Evolutionary conservation across 345 rosid genomes (phyloP), one percentile per base, ranked within the genome.

Genomic region (Bruguiera sexangula): DNA sequence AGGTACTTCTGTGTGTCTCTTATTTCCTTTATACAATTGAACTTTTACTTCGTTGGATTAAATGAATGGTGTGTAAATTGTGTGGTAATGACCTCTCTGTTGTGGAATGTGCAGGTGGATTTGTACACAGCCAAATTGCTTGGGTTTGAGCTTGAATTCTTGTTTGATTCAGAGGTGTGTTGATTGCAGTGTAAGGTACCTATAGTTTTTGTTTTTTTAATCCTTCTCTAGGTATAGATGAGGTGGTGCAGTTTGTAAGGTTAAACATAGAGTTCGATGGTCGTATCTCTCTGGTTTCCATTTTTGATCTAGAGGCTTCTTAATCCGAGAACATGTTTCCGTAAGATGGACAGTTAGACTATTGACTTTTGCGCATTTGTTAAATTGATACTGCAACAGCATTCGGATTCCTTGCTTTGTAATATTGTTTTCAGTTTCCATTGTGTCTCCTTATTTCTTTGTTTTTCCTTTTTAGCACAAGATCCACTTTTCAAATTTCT

Each of bases 51-150:
- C 30, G 48, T 11, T 16, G 54, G 36, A 24, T 22, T 56, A 30
- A 36, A 48, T 59, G 68, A 22, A 73, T 56, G 69, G 50, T 60
- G 69, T 68, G 7, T 51, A 66, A 66, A 68, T 50, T 52, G 36
- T 43, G 50, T 61, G 66, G 54, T 66, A 61, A 63, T 76, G 70
- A 16, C 27, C 64, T 46, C 77, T 67, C 66, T 66, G 73, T 64
- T 70, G 72, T 87, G 81, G 72, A 73, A 71, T 76, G 68, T 87
- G 93, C 92, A 88, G 96, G 89, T 89, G 90, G 84, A 82, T 74
- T 69, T 81, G 71, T 86, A 75, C 73, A 60, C 81, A 73, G 82
- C 76, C 74, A 67, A 76, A 58, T 76, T 70, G 75, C 82, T 77
- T 80, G 84, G 81, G 68, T 77, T 79, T 76, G 83, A 76, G 79